Conservation (phyloP, 495 filamentous ascomycete genomes). For the Stereocaulon alpinum region DNA sequence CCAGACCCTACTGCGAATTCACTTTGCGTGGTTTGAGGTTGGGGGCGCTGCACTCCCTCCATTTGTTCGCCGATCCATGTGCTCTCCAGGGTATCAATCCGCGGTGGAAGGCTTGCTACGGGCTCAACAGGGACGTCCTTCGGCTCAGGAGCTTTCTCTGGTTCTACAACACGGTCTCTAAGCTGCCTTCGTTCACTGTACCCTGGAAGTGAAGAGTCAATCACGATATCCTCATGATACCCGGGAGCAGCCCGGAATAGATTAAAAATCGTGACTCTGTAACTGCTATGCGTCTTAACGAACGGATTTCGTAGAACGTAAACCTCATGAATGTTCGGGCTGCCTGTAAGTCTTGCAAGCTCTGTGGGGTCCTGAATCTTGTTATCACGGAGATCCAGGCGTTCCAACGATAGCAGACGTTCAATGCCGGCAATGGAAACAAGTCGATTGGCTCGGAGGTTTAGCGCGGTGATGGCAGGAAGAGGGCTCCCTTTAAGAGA, state of each 20-base stretch:
- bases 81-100: constrained; percentile 29
- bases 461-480: constrained; percentile 86
- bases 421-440: constrained; percentile 85
- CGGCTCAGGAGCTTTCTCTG: constrained; percentile 63
- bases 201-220: constrained; percentile 71
- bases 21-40: constrained; percentile 16
- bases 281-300: constrained; percentile 71
- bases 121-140: constrained; percentile 48
- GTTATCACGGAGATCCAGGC: constrained; percentile 88
- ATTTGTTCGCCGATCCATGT: constrained; percentile 30
- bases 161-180: constrained; percentile 69
- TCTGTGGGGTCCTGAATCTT: constrained; percentile 82
- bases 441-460: constrained; percentile 82
- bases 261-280: constrained; percentile 88
- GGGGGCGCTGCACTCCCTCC: background rate
- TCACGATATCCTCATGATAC: constrained; percentile 78
- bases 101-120: constrained; percentile 16
- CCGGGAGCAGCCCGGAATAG: constrained; percentile 89
- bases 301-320: constrained; percentile 89
- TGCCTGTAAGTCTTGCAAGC: constrained; percentile 75
- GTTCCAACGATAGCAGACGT: constrained; percentile 74
- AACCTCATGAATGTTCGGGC: constrained; percentile 84
- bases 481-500: constrained; percentile 78
- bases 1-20: constrained; percentile 31
- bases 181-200: constrained; percentile 77